Evolutionary conservation across 163 green algal species (phyloP), one percentile per base, ranked within the genome.

Genomic region (Chlamydomonas reinhardtii): DNA sequence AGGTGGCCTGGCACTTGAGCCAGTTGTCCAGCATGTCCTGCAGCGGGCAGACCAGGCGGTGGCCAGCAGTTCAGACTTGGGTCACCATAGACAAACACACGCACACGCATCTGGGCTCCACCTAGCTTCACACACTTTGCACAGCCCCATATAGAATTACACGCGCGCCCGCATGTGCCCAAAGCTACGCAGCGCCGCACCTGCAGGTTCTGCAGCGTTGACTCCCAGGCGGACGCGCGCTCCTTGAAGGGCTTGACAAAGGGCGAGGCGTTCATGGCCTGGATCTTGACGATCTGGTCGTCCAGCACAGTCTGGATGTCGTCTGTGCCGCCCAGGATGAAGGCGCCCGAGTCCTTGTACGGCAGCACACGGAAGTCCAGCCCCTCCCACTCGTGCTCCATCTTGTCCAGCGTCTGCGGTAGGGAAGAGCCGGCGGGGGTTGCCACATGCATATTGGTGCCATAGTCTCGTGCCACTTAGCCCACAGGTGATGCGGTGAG

Each of bases 251-350:
- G 92, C 75, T 92, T 92, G 32, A 95, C 90, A 74, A 94, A 95
- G 14, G 93, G 93, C 20, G 89, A 94, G 5, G 93, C 94, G 34
- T 92, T 92, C 92, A 96, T 96, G 62, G 91, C 89, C 78, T 95
- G 91, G 62, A 93, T 94, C 88, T 96, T 96, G 25, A 96, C 92
- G 64, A 95, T 94, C 87, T 96, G 94, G 74, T 96, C 94, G 71
- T 96, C 94, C 82, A 96, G 82, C 54, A 96, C 88, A 2, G 89
- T 91, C 89, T 96, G 94, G 35, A 95, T 88, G 32, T 96, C 93
- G 80, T 96, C 92, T 24, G 90, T 94, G 64, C 92, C 92, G n/a
- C 92, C 90, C 48, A 95, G 83, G 89, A 96, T 95, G 88, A 91
- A 96, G 31, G 92, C 94, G 35, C 92, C 91, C 2, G 93, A 93